These are phyloP conservation scores for Sphagnum fallax DNA, from an alignment of 228 moss, liverwort and hornwort species.

Conservation along the genomic window DNA sequence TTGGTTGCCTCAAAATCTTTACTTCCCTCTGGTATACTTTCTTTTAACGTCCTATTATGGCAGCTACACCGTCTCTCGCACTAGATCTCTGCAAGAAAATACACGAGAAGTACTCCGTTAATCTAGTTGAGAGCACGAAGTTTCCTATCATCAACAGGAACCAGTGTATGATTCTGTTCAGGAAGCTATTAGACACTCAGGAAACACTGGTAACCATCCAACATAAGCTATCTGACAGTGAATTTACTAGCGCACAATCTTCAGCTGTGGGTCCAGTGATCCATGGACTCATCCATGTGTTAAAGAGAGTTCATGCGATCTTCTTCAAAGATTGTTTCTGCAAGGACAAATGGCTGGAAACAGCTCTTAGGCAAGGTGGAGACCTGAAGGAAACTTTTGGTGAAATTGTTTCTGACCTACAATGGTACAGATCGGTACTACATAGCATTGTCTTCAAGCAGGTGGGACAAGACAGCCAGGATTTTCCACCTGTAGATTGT, in stretches of 20 bases:
- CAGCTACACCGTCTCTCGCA: background rate
- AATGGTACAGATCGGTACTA: slow-evolving; percentile 12
- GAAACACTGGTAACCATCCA: background rate
- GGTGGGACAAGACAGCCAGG: background rate
- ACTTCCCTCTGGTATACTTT: too few species aligned
- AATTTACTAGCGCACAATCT: background rate
- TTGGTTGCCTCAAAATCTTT: too few species aligned
- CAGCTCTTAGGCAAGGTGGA: slow-evolving; percentile 7
- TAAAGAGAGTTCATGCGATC: background rate
- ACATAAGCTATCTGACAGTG: background rate
- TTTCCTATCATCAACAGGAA: background rate
- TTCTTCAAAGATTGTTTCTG: slow-evolving; percentile 16
- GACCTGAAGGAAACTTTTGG: slow-evolving; percentile 13
- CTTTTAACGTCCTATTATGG: too few species aligned
- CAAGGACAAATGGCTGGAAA: slow-evolving; percentile 7
- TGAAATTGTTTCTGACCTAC: slow-evolving; percentile 3
- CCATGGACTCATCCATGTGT: slow-evolving; percentile 7
- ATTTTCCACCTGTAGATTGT: background rate
- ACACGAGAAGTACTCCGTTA: background rate
- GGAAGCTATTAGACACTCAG: slow-evolving; percentile 3
- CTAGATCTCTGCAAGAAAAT: background rate
- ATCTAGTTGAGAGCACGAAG: background rate
- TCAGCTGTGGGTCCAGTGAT: background rate
- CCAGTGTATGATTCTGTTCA: slow-evolving; percentile 12
- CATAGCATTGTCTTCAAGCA: slow-evolving; percentile 5